A percentile compares a stretch with the other conserved stretches of the same genome.
Conservation (phyloP, 1,139 yeast species). For the Magnusiomyces tetraspermus region DNA sequence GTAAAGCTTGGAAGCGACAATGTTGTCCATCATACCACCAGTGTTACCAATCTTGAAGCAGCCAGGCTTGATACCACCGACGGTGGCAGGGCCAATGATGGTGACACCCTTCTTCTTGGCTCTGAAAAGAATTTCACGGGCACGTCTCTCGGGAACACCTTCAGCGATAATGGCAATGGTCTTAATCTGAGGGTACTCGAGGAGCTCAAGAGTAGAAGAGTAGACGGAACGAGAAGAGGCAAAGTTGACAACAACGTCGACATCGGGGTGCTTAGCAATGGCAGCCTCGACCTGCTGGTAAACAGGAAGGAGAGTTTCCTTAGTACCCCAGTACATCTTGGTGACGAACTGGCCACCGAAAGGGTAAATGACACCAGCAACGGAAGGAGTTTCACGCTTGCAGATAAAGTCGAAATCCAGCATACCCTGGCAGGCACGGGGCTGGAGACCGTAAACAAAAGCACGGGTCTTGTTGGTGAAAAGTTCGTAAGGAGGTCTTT, state of each 20-base stretch:
- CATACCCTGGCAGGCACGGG: constrained; percentile 43
- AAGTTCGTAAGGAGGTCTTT: constrained; percentile 29
- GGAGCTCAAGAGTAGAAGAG: constrained; percentile 40
- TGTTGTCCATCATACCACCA: constrained; percentile 45
- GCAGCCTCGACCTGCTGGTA: constrained; percentile 38
- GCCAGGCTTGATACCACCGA: constrained; percentile 43
- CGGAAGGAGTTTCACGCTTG: constrained; percentile 40
- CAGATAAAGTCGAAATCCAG: constrained; percentile 41
- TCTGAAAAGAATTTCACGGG: constrained; percentile 38
- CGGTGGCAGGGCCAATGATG: constrained; percentile 42
- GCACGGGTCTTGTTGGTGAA: constrained; percentile 38
- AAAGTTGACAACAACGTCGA: constrained; percentile 41
- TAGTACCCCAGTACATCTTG: constrained; percentile 44
- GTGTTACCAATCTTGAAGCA: constrained; percentile 43
- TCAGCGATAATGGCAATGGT: constrained; percentile 42
- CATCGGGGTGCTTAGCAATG: constrained; percentile 39
- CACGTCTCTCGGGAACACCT: constrained; percentile 43
- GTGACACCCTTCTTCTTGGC: constrained; percentile 39
- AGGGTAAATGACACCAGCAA: constrained; percentile 41
- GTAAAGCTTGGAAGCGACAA: constrained; percentile 41
- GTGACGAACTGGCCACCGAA: constrained; percentile 40
- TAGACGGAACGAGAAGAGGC: constrained; percentile 41
- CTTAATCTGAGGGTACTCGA: constrained; percentile 39
- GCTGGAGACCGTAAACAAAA: constrained; percentile 38
- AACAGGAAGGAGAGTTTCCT: constrained; percentile 39